Conservation (phyloP, 2,329 filamentous ascomycete genomes). For the Phialemoniopsis sp. region DNA sequence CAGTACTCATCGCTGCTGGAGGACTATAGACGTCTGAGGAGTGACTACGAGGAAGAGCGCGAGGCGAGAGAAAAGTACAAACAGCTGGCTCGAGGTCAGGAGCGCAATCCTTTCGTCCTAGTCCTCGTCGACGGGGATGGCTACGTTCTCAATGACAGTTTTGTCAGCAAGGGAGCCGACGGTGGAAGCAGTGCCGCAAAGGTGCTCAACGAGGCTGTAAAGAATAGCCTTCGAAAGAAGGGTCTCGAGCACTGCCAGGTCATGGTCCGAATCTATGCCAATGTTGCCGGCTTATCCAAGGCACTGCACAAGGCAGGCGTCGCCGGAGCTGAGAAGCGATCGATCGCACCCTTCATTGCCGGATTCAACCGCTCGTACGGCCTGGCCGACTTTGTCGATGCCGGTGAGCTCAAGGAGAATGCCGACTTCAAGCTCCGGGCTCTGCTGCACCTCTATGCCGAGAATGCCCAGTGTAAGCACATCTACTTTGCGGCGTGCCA, state of each 20-base stretch:
- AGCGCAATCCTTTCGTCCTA: conserved; percentile 54
- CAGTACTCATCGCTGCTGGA: conserved; percentile 39
- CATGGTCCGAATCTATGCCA: conserved; percentile 52
- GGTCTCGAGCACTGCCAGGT: conserved; percentile 46
- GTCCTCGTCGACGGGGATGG: conserved; percentile 60
- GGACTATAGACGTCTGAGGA: conserved; percentile 50
- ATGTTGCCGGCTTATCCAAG: conserved; percentile 48
- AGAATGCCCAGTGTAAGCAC: conserved; percentile 59
- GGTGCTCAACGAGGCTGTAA: conserved; percentile 45
- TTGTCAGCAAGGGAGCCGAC: conserved; percentile 40
- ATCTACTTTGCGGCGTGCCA: conserved; percentile 62
- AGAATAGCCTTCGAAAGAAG: conserved; percentile 38
- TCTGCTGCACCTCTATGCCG: conserved; percentile 42
- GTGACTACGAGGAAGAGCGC: conserved; percentile 52
- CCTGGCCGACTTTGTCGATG: conserved; percentile 58
- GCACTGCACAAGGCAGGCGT: conserved; percentile 42
- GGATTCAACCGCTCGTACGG: conserved; percentile 54
- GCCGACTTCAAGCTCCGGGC: conserved; percentile 57
- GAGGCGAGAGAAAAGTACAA: conserved; percentile 52
- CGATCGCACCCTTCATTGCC: conserved; percentile 49
- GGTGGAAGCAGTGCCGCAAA: conserved; percentile 54
- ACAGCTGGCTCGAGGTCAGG: conserved; percentile 39
- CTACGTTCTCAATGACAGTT: conserved; percentile 49
- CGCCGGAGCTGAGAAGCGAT: conserved; percentile 49
- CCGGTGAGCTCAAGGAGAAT: conserved; percentile 55